Percentiles rank a stretch among this genome's conserved stretches.
phyloP scores from a whole-genome alignment of 345 rosid genomes.

The Citrus australasica region DNA sequence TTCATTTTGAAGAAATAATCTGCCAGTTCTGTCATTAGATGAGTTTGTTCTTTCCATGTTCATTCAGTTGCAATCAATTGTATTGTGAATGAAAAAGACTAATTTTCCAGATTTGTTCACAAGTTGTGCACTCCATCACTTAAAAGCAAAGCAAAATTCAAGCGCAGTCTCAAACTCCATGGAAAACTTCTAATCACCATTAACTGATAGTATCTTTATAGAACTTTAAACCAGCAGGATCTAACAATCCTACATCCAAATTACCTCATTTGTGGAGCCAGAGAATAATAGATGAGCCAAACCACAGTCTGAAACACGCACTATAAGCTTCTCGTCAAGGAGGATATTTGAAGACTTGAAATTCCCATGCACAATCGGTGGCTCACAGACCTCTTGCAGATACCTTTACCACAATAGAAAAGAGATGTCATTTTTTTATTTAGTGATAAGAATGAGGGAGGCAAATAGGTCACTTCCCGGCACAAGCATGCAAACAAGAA shows the following conservation, averaged over 20 bases:
- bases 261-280: constrained; percentile 60
- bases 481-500: constrained; percentile 4
- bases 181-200: not conserved
- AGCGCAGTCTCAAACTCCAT: not conserved
- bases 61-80: not conserved
- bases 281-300: constrained; percentile 58
- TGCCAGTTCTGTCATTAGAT: not conserved
- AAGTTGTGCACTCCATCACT: constrained; percentile 12
- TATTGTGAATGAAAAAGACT: not conserved
- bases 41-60: not conserved
- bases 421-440: constrained; percentile 1
- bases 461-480: not conserved
- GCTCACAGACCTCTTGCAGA: constrained; percentile 84
- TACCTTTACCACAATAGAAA: constrained; percentile 43
- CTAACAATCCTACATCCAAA: not conserved
- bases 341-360: constrained; percentile 81
- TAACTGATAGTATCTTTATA: not conserved
- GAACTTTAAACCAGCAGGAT: not conserved
- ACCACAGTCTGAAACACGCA: constrained; percentile 76
- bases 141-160: not conserved
- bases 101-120: not conserved
- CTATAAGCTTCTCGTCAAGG: constrained; percentile 62
- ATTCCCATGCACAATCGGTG: constrained; percentile 68
- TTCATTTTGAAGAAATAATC: not conserved
- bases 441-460: constrained; percentile 2